These are phyloP conservation scores for Begonia peltatifolia DNA, from an alignment of 306 rosid genomes.

Conservation along the genomic window DNA sequence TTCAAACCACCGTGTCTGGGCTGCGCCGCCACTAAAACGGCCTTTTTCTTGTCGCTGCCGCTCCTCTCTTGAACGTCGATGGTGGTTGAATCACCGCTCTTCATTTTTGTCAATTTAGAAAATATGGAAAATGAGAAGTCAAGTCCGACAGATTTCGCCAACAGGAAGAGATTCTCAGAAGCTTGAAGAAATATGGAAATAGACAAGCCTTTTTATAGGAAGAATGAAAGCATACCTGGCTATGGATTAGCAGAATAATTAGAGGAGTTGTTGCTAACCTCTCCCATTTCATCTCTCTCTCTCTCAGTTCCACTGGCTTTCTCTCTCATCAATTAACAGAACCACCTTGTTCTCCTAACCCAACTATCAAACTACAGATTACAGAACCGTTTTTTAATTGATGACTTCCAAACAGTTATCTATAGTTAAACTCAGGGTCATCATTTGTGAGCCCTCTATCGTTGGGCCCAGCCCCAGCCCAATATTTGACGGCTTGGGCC, in stretches of 20 bases:
- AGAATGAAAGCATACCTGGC: neutral
- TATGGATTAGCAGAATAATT: neutral
- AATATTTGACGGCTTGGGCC: too few species aligned
- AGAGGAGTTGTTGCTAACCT: neutral
- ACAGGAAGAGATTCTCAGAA: neutral
- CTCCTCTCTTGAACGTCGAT: constrained; percentile 31
- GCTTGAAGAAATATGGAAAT: too few species aligned
- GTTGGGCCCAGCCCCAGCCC: too few species aligned
- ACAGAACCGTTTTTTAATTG: neutral
- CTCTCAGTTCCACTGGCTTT: neutral
- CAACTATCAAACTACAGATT: neutral
- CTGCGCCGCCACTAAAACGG: neutral
- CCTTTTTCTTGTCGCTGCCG: constrained; percentile 26
- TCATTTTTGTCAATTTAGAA: constrained; percentile 20
- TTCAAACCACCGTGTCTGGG: constrained; percentile 32
- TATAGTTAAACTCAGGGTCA: too few species aligned
- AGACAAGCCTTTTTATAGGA: neutral
- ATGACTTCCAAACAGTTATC: neutral
- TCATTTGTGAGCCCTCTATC: too few species aligned
- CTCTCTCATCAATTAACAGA: neutral
- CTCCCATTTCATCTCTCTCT: neutral
- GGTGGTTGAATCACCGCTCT: constrained; percentile 27
- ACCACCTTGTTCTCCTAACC: neutral
- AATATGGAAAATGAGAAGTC: too few species aligned
- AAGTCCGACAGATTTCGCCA: neutral